A percentile compares a stretch with the other conserved stretches of the same genome.
These are phyloP conservation scores for Psilocybe subaeruginosa DNA, from an alignment of 768 basidiomycete species.

Conservation along the genomic window DNA sequence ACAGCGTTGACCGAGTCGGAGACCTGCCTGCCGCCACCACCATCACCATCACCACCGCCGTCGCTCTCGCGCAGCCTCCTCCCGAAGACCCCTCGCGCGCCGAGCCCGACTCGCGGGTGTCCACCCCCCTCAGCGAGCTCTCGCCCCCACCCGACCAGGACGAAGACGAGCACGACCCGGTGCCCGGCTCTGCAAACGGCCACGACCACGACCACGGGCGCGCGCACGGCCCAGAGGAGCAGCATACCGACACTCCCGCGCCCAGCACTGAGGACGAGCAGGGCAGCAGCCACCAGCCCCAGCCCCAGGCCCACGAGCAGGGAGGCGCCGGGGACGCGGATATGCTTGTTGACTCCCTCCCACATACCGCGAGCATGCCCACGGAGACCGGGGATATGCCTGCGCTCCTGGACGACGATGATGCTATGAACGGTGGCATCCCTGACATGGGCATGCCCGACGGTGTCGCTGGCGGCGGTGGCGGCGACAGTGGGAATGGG, in stretches of 20 bases:
- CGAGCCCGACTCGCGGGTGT: conserved; percentile 48
- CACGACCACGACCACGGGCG: conserved; percentile 9
- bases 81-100: conserved; percentile 15
- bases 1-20: too few relatives aligned
- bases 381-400: not conserved
- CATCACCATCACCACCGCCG: not conserved
- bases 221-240: not conserved
- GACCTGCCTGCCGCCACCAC: not conserved
- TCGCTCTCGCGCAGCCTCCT: not conserved
- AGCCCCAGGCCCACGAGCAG: not conserved
- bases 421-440: not conserved
- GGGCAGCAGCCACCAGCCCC: not conserved
- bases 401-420: not conserved
- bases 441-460: not conserved
- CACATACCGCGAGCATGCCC: not conserved
- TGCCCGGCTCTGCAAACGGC: not conserved
- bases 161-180: conserved; percentile 27
- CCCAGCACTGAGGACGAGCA: not conserved
- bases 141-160: conserved; percentile 60
- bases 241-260: not conserved
- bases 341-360: not conserved
- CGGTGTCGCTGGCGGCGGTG: not conserved
- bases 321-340: not conserved
- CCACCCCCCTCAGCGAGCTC: conserved; percentile 78
- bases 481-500: not conserved